These are phyloP conservation scores for Posidonia australis DNA, from an alignment of 106 monocot genomes.

Conservation along the genomic window DNA sequence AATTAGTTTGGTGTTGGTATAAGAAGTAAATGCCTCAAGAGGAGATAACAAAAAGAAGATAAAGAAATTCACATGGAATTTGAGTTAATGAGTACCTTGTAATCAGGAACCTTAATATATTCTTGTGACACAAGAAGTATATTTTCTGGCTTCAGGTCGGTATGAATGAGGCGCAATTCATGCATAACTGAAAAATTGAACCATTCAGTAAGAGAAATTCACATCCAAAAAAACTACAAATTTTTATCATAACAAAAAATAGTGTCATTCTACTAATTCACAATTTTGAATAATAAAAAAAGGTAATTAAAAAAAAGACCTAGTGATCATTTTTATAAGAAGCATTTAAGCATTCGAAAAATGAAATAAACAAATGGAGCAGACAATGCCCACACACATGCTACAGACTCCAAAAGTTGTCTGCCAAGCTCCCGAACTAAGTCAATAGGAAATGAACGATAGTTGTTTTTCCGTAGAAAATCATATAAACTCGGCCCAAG, in stretches of 20 bases:
- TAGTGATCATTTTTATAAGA: not conserved
- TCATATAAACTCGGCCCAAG: constrained; percentile 98
- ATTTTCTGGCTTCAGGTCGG: constrained; percentile 97
- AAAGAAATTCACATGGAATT: not conserved
- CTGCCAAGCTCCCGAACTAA: constrained; percentile 88
- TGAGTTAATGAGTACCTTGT: constrained; percentile 36
- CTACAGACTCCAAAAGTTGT: constrained; percentile 97
- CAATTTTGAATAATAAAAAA: not conserved
- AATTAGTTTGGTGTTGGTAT: not conserved
- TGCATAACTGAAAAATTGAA: constrained; percentile 73
- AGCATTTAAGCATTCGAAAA: not conserved
- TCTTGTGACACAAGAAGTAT: constrained; percentile 91
- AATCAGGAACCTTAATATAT: constrained; percentile 64
- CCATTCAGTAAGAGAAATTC: not conserved
- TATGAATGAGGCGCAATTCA: constrained; percentile 84
- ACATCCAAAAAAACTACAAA: not conserved
- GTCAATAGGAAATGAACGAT: constrained; percentile 92
- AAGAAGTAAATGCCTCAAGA: not conserved
- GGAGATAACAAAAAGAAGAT: not conserved
- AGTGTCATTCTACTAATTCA: not conserved
- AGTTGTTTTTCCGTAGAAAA: constrained; percentile 87
- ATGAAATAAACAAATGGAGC: not conserved
- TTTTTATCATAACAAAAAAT: not conserved
- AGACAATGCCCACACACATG: constrained; percentile 53
- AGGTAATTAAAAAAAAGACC: too few relatives aligned